Conservation (phyloP, 768 basidiomycete species). For the Tulasnella sp. region DNA sequence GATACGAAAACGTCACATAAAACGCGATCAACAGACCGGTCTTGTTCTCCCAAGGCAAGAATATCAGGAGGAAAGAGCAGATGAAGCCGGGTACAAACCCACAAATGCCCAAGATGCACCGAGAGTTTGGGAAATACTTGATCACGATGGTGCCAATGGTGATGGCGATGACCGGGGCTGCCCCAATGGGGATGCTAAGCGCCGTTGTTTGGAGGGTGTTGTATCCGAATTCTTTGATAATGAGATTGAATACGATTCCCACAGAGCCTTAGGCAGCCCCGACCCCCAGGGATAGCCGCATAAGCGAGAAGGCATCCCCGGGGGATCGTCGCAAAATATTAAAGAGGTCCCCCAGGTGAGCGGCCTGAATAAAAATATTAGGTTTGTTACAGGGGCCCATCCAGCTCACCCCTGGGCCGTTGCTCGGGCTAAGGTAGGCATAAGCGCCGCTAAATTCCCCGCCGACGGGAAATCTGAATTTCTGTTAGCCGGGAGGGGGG, state of each 20-base stretch:
- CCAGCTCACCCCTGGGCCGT: not conserved
- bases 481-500: no score
- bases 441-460: no score
- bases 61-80: conserved; percentile 18
- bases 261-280: conserved; percentile 4
- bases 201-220: conserved; percentile 24
- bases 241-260: conserved; percentile 26
- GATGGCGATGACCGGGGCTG: conserved; percentile 10
- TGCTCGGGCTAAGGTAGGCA: no score
- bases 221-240: conserved; percentile 29
- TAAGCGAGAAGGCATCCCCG: not conserved
- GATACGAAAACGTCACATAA: not conserved
- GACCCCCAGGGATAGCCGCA: not conserved
- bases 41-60: conserved; percentile 23
- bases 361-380: not conserved
- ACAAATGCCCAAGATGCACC: conserved; percentile 1
- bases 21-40: conserved; percentile 19
- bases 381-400: not conserved
- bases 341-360: not conserved
- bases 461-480: no score
- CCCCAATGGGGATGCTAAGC: conserved; percentile 25
- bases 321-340: not conserved
- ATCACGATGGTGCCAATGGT: not conserved
- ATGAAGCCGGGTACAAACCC: conserved; percentile 6
- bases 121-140: conserved; percentile 14